Conservation (phyloP, 108 stramenopile species). For the Thalassiosira profunda region DNA sequence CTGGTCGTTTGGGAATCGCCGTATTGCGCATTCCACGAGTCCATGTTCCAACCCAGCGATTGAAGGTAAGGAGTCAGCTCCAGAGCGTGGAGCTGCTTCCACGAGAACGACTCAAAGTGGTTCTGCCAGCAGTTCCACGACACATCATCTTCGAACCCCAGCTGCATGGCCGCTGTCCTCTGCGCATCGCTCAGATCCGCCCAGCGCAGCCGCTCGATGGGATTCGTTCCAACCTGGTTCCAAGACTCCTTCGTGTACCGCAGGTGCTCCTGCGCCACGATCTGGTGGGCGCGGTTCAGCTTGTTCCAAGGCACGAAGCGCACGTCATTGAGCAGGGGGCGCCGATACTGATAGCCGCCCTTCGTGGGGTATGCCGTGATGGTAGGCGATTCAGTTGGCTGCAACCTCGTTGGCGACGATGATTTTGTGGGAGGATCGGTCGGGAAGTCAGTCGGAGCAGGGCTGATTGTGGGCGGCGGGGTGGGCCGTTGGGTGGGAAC, state of each 20-base stretch:
- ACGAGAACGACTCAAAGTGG: constrained; percentile 23
- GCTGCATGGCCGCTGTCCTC: constrained; percentile 1
- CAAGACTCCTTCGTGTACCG: constrained; percentile 21
- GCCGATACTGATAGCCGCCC: constrained; percentile 1
- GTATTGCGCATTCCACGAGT: constrained; percentile 19
- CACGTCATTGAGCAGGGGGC: background rate
- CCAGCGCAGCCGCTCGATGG: constrained; percentile 12
- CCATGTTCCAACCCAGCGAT: constrained; percentile 8
- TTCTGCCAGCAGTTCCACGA: constrained; percentile 34
- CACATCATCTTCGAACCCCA: constrained; percentile 11
- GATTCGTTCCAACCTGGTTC: constrained; percentile 13
- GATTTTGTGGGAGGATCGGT: background rate
- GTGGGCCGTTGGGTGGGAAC: background rate
- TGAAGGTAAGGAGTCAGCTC: constrained; percentile 16
- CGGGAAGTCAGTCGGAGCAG: background rate
- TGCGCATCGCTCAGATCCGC: constrained; percentile 12
- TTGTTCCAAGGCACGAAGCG: constrained; percentile 17
- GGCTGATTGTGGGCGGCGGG: background rate
- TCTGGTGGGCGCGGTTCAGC: background rate
- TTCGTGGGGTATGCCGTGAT: background rate
- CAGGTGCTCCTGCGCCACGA: constrained; percentile 3
- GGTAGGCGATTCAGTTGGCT: constrained; percentile 4
- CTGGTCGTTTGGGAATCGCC: background rate
- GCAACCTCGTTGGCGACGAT: background rate
- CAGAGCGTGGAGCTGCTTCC: constrained; percentile 9